Base-by-base conservation (phyloP, 768 basidiomycete genomes). In the Clavaria fumosa region DNA sequence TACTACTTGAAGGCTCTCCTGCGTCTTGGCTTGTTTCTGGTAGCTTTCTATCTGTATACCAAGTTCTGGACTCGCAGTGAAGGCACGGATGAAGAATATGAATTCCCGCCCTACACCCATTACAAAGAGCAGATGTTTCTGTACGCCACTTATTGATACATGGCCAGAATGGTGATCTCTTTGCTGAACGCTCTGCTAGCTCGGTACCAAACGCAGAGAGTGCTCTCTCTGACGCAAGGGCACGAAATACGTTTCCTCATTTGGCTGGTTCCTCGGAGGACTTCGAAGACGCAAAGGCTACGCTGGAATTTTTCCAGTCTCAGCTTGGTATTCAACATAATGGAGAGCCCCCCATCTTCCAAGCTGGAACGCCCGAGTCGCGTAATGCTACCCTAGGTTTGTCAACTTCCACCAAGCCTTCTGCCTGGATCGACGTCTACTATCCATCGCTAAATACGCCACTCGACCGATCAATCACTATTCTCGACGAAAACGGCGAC, bases 401-500 rank as follows among this genome's bases (percentile, higher is more conserved):
- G 28, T 69, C 72, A 0, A 56, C 58, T 15, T 48, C 57, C 5
- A 52, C 61, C 4, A 58, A 67, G 26, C 78, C 80, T 2, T 66
- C 60, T 1, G 82, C 78, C 40, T 89, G 85, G 85, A 74, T 88
- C 41, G 83, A 88, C 46, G 67, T 69, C 24, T 95, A 97, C 55
- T 93, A 81, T 55, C 89, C 91, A 2, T 64, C 89, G 28, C 59
- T 93, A 61, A 86, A 93, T 55, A 79, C 72, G 0, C 75, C 84
- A 1, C 61, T 78, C 5, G 70, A 78, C 37, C 70, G 75, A 35
- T 69, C 67, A 42, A 56, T 91, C 7, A 67, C 78, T 34, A 72
- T 90, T 15, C 56, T 84, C 31, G 69, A 62, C 15, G 63, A 64
- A 10, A 61, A 71, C 27, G 75, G 75, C 2, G 50, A 55, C 14